Base-by-base conservation (phyloP, 2,329 filamentous ascomycete genomes). In the Sporothrix euskadiensis region DNA sequence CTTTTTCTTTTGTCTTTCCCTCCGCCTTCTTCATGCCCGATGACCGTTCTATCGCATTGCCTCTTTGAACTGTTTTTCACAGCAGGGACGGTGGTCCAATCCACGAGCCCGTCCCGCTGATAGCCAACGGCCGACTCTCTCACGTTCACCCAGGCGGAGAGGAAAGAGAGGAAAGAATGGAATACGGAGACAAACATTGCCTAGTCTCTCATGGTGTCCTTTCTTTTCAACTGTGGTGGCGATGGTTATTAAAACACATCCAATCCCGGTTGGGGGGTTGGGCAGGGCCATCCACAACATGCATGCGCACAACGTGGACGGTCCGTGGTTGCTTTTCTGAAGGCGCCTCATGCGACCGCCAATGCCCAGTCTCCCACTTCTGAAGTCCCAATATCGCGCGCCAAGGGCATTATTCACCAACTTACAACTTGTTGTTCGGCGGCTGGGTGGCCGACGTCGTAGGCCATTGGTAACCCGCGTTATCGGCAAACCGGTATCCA, bases 401-500 rank as follows among this genome's bases (percentile, higher is more conserved):
- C 39, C 56, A n/a, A 49, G 35, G 19, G n/a, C 56, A 69, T 68
- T 49, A 71, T 68, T 49, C 39, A 47, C 74, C 54, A 26, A 87
- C 86, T 89, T 90, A 97, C 87, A 97, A 89, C 87, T 94, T 94
- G 87, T 93, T 94, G 74, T 89, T 89, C 8, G 71, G 22, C 35
- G 69, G 73, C 66, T 84, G 84, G 73, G 87, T 85, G 47, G 89
- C 89, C 76, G 90, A 90, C 74, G 92, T 93, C 74, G 93, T 92
- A 49, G 94, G 93, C 94, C 94, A 98, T 84, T 97, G 94, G 85
- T 97, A 97, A 73, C 94, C 94, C 78, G 94, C 93, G 75, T 94
- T 94, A 80, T 99, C 96, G 81, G 93, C 97, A 87, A 99, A 99
- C 84, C 97, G 98, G 88, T 99, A 99, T 76, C 96, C 96, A 81